phyloP scores from a whole-genome alignment of 129 eudicot species.

The Heracleum sosnowskyi region DNA sequence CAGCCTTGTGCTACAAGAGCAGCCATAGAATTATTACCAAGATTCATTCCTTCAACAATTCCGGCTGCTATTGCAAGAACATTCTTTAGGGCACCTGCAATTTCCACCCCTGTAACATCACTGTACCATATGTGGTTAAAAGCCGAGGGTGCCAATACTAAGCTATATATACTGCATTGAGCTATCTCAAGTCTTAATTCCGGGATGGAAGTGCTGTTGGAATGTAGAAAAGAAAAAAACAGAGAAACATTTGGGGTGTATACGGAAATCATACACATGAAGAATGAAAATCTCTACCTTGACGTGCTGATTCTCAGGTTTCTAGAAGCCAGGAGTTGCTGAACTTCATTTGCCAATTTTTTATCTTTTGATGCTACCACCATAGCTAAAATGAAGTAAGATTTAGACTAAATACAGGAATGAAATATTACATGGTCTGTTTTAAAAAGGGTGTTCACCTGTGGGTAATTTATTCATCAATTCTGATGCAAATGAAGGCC shows the following conservation, averaged over 20 bases:
- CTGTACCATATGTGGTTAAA: constrained; percentile 69
- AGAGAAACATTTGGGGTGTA: background rate
- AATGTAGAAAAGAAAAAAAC: background rate
- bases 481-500: constrained; percentile 91
- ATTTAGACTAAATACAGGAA: background rate
- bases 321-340: constrained; percentile 90
- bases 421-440: background rate
- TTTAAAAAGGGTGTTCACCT: constrained; percentile 33
- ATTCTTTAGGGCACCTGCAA: constrained; percentile 94
- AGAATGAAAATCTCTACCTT: constrained; percentile 37
- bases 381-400: constrained; percentile 53
- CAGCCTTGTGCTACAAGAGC: constrained; percentile 98
- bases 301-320: constrained; percentile 82
- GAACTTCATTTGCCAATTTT: constrained; percentile 74
- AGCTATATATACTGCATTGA: constrained; percentile 5
- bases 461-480: constrained; percentile 91
- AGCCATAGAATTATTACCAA: constrained; percentile 97
- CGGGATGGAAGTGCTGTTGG: background rate
- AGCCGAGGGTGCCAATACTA: constrained; percentile 17
- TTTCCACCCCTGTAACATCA: constrained; percentile 99
- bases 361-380: constrained; percentile 97
- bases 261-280: background rate
- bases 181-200: constrained; percentile 2
- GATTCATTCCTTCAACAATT: constrained; percentile 90
- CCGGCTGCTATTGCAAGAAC: constrained; percentile 98